Conservation (phyloP, 495 filamentous ascomycete species). For the Trichoderma virens region DNA sequence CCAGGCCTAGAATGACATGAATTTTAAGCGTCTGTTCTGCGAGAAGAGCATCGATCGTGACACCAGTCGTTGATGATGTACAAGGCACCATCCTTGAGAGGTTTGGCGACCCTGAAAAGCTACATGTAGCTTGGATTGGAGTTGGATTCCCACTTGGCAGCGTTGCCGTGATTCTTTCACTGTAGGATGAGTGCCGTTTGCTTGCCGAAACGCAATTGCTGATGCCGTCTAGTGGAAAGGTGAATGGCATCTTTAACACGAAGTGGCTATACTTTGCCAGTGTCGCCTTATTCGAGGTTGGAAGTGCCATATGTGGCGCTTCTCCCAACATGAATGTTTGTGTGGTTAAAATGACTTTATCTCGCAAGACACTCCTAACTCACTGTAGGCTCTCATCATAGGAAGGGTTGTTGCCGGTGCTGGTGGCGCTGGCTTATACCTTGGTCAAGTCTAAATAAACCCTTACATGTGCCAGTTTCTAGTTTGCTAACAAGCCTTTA, state of each 20-base stretch:
- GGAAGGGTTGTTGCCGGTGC: conserved; percentile 34
- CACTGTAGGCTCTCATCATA: conserved; percentile 43
- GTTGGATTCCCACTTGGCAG: conserved; percentile 46
- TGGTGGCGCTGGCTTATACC: conserved; percentile 43
- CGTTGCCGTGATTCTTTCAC: conserved; percentile 35
- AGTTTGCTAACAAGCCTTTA: conserved; percentile 21
- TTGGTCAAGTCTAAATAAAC: conserved; percentile 24
- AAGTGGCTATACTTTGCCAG: conserved; percentile 45
- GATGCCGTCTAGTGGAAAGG: too few species aligned
- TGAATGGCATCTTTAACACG: conserved; percentile 42
- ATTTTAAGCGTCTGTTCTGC: too few species aligned
- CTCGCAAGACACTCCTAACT: too few species aligned
- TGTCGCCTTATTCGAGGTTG: conserved; percentile 43
- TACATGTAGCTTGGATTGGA: conserved; percentile 51
- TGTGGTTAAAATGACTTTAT: too few species aligned
- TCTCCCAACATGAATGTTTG: conserved; percentile 43
- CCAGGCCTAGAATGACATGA: too few species aligned
- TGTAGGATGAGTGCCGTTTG: too few species aligned
- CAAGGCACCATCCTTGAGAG: conserved; percentile 43
- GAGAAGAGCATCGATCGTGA: too few species aligned
- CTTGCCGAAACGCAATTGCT: too few species aligned
- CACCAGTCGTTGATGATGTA: too few species aligned
- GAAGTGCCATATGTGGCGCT: conserved; percentile 45
- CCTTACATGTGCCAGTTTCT: too few species aligned
- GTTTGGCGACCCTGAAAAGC: conserved; percentile 43